These are phyloP conservation scores for Pseudofabraea citricarpa DNA, from an alignment of 2,329 filamentous ascomycete genomes.

Conservation along the genomic window DNA sequence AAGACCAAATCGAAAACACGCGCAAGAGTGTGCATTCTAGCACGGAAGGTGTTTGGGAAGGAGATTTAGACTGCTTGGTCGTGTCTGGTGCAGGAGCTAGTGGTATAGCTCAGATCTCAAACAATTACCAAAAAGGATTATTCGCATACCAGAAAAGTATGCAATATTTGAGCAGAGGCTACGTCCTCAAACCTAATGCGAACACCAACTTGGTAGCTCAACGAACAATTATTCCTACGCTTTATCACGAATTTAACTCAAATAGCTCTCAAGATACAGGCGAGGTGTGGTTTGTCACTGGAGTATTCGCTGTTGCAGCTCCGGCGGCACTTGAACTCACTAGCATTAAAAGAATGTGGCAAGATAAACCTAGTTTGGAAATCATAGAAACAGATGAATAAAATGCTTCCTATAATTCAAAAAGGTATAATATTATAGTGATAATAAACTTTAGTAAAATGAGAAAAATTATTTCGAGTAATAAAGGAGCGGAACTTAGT, in stretches of 20 bases:
- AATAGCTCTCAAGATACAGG: slow-evolving; percentile 2
- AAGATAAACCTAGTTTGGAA: background rate
- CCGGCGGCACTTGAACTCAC: background rate
- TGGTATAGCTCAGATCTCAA: background rate
- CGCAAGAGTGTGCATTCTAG: background rate
- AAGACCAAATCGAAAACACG: background rate
- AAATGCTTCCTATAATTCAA: too few species aligned
- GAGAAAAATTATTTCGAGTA: too few species aligned
- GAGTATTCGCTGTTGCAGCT: slow-evolving; percentile 3
- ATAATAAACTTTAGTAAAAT: too few species aligned
- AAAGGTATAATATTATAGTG: too few species aligned
- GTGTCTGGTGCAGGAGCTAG: slow-evolving; percentile 3
- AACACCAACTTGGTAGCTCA: slow-evolving; percentile 11
- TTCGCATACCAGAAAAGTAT: background rate
- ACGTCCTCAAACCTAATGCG: slow-evolving; percentile 6
- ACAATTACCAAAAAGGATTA: background rate
- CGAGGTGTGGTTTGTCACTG: slow-evolving; percentile 2
- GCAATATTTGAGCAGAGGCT: background rate
- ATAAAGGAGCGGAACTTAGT: too few species aligned
- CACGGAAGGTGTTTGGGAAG: slow-evolving; percentile 1
- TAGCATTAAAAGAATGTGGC: background rate
- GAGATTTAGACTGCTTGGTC: background rate
- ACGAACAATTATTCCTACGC: slow-evolving; percentile 6
- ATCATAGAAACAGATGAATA: background rate
- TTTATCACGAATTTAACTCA: background rate